phyloP scores from a whole-genome alignment of 495 filamentous ascomycete species.

The Opeltia flavorubescens region DNA sequence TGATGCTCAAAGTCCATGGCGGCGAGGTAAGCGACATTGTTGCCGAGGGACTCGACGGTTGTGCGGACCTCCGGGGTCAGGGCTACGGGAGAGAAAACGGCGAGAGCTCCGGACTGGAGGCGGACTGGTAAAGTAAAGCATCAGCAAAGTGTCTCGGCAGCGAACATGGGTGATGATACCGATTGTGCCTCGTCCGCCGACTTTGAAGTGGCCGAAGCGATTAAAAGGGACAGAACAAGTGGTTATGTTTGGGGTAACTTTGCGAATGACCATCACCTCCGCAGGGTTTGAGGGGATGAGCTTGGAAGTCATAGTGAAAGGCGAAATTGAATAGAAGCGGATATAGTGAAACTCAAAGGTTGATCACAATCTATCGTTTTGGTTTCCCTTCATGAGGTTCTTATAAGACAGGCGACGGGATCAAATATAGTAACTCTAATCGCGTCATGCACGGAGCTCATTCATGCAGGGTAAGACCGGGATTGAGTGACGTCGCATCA shows the following conservation, averaged over 20 bases:
- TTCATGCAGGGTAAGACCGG: too few relatives aligned
- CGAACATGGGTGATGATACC: conserved; percentile 30
- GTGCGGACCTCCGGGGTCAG: conserved; percentile 64
- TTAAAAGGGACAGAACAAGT: conserved; percentile 76
- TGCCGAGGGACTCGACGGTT: conserved; percentile 51
- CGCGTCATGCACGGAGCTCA: too few relatives aligned
- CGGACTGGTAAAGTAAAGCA: conserved; percentile 31
- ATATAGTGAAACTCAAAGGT: too few relatives aligned
- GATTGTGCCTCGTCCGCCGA: conserved; percentile 78
- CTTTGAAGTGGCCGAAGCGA: conserved; percentile 63
- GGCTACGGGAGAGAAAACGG: conserved; percentile 81
- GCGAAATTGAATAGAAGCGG: conserved; percentile 1
- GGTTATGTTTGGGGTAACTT: conserved; percentile 62
- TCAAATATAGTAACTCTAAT: too few relatives aligned
- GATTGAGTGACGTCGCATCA: too few relatives aligned
- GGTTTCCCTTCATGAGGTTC: too few relatives aligned
- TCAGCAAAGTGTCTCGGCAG: conserved; percentile 2
- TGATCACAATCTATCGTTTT: too few relatives aligned
- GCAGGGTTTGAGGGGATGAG: conserved; percentile 52
- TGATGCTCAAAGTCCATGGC: conserved; percentile 87
- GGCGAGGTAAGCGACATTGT: conserved; percentile 66
- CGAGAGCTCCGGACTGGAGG: conserved; percentile 59
- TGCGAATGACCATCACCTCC: conserved; percentile 75
- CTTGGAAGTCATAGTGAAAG: conserved; percentile 25
- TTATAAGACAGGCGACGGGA: too few relatives aligned